Evolutionary conservation across 169 alveolate species (phyloP).

Genomic region (Babesia bovis): DNA sequence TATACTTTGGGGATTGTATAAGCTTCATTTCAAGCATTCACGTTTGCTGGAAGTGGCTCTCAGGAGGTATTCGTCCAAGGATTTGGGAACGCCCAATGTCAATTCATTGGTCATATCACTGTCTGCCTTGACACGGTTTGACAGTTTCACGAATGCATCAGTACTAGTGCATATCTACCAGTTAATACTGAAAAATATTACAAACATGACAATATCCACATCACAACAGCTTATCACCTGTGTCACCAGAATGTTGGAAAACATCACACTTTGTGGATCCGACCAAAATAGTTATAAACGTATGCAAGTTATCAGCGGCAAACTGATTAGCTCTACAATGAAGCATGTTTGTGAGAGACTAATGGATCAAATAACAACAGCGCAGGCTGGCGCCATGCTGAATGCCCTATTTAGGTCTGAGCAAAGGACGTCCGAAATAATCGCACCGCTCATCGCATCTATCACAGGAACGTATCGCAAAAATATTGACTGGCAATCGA

Average conservation of each 20-base stretch:
- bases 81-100: conserved; percentile 34
- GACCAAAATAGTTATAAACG: neutral
- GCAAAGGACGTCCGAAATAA: conserved; percentile 19
- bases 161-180: conserved; percentile 45
- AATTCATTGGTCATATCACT: conserved; percentile 54
- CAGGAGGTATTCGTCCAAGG: conserved; percentile 43
- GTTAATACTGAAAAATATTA: conserved; percentile 14
- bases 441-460: conserved; percentile 46
- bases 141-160: conserved; percentile 28
- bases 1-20: conserved; percentile 50
- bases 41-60: conserved; percentile 30
- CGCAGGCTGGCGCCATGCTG: conserved; percentile 49
- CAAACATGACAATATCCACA: conserved; percentile 45
- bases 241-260: conserved; percentile 45
- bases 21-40: conserved; percentile 48
- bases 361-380: conserved; percentile 36
- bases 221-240: conserved; percentile 43
- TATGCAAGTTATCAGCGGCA: conserved; percentile 8
- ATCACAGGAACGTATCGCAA: conserved; percentile 27
- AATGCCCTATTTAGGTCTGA: conserved; percentile 34
- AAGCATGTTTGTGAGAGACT: conserved; percentile 47
- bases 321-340: conserved; percentile 16
- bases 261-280: conserved; percentile 17
- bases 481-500: conserved; percentile 16
- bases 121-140: conserved; percentile 42